Base-by-base conservation (phyloP, 2,329 filamentous ascomycete genomes). In the Teratosphaeria destructans region DNA sequence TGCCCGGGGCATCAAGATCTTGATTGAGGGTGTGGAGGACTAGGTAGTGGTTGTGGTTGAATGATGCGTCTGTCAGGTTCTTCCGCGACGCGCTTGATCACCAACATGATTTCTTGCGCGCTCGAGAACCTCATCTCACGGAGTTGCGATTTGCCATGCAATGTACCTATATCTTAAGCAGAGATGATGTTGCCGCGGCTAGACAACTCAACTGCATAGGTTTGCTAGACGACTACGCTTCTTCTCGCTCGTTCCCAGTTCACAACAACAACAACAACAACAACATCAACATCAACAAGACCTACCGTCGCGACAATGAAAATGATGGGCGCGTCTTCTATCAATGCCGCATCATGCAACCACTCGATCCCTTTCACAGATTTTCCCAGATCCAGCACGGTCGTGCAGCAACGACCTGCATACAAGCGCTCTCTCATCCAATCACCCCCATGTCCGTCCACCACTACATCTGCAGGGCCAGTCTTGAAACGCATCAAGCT, bases 1-100 rank as follows among this genome's bases (percentile, higher is more conserved):
- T 66, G 92, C 91, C 2, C 86, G 94, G 77, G 84, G 89, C 53
- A 87, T 91, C 61, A 82, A 85, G 81, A 81, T 71, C 73, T 80
- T 87, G 61, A 80, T 80, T 49, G 62, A 69, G 59, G 68, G 68
- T 7, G 62, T 65, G 16, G 64, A 65, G 35, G 67, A 68, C 12
- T 26, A 58, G 43, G 11, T 8, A 10, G 6, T 49, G 43, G 29
- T 32, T 32, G 29, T 7, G 23, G 23, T 23, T 23, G 23, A 23
- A 23, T 23, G 23, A 23, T 7, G 7, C 29, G 29, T 32, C 37
- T 39, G 37, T 39, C 16, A 19, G 19, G 19, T 16, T 43, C 11
- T 5, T 43, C 16, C 2, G 12, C 16, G 12, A 43, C 37, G 37
- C 37, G 11, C 37, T 43, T 12, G 3, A 43, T 43, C 12, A 14